Percentiles rank a stretch among this genome's conserved stretches.
Evolutionary conservation across 345 rosid species (phyloP).

Genomic region (Euphorbia peplus): DNA sequence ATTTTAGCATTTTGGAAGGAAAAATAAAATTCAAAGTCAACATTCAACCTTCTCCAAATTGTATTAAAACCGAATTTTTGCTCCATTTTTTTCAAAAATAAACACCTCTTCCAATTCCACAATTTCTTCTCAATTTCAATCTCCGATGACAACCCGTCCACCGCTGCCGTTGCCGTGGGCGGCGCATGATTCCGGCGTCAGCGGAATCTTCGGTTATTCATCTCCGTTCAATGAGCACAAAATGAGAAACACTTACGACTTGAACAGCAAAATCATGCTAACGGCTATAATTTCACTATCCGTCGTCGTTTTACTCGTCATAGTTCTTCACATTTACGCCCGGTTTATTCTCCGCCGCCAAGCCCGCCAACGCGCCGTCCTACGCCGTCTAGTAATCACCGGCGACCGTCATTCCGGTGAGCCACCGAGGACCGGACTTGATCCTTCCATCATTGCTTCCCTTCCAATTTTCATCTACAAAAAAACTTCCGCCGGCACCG

Average conservation of each 20-base stretch:
- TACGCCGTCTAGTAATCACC: background rate
- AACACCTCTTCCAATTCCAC: background rate
- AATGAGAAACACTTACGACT: background rate
- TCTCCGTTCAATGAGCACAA: background rate
- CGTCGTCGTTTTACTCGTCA: constrained; percentile 12
- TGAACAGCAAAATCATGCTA: constrained; percentile 23
- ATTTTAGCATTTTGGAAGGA: no score
- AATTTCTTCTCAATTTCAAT: background rate
- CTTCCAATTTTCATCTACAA: constrained; percentile 48
- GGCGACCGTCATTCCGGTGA: constrained; percentile 1
- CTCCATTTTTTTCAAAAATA: background rate
- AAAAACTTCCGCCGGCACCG: constrained; percentile 1
- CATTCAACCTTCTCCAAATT: constrained; percentile 9
- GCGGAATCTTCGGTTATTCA: no score
- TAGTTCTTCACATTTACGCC: constrained; percentile 20
- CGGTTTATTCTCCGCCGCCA: constrained; percentile 13
- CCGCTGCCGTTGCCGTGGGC: no score
- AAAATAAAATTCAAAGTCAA: constrained; percentile 2
- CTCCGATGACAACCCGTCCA: background rate
- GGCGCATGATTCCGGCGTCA: no score
- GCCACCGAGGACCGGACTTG: constrained; percentile 41
- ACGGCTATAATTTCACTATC: constrained; percentile 16
- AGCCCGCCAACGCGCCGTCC: background rate
- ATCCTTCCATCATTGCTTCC: constrained; percentile 43
- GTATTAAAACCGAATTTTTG: background rate